phyloP scores from a whole-genome alignment of 352 stramenopile genomes.

The Phytophthora citrophthora region DNA sequence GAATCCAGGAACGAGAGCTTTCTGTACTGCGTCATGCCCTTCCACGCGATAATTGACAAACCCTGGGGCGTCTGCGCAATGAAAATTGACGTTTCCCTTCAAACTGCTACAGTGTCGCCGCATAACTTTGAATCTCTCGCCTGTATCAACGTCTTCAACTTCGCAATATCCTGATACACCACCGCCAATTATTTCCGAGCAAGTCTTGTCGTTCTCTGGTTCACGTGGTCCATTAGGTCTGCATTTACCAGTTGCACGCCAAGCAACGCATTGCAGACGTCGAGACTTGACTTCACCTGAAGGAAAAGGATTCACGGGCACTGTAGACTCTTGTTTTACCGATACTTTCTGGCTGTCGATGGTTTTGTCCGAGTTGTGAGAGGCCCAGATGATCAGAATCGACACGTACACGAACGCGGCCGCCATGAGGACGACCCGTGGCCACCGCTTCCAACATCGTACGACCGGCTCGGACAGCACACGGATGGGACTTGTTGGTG shows the following conservation, averaged over 20 bases:
- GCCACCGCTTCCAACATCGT: constrained; percentile 13
- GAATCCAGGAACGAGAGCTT: constrained; percentile 21
- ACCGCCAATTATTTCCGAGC: constrained; percentile 13
- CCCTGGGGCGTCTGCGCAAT: constrained; percentile 44
- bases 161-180: constrained; percentile 47
- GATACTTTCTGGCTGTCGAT: background rate
- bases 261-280: constrained; percentile 30
- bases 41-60: constrained; percentile 45
- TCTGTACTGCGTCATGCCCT: constrained; percentile 17
- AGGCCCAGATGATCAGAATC: constrained; percentile 18
- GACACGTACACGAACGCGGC: constrained; percentile 20
- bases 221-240: constrained; percentile 29
- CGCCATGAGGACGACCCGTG: constrained; percentile 11
- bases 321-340: background rate
- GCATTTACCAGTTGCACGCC: constrained; percentile 32
- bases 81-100: constrained; percentile 37
- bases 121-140: constrained; percentile 43
- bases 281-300: constrained; percentile 5
- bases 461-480: constrained; percentile 3
- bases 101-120: constrained; percentile 39
- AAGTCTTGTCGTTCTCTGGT: constrained; percentile 25
- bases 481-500: background rate
- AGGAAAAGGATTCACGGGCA: constrained; percentile 7
- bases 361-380: constrained; percentile 10
- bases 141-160: constrained; percentile 34